Base-by-base conservation (phyloP, 331 rosid genomes). In the Quercus tomentella region DNA sequence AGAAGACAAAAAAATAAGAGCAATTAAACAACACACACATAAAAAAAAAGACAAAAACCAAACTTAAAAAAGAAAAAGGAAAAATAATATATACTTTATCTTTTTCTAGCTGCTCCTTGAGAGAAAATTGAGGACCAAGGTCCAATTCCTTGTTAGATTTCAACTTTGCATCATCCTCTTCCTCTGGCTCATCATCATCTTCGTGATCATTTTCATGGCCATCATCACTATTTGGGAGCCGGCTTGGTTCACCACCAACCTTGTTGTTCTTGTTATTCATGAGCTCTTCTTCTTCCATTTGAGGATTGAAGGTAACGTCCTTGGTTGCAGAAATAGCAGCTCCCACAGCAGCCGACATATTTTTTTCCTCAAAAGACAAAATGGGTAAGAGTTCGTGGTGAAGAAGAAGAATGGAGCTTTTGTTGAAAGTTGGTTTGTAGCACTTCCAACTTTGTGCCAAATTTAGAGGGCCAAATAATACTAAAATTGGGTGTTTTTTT, bases 91-190 rank as follows among this genome's bases (percentile, higher is more conserved):
- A 55, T 80, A 94, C 98, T 82, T 94, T 90, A 82, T 94, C 98
- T 82, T 92, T 94, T 82, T 94, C 98, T 76, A 90, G 90, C 78
- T 94, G 98, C 62, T 94, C 96, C 86, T 88, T 94, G 79, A 90
- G 91, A 45, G 97, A 87, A 77, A 84, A 73, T 51, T 79, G 93
- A 87, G 97, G 98, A 28, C 98, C 98, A 56, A 91, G 86, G 68
- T 78, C 86, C 82, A 90, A 75, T 21, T 88, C 85, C 74, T 65
- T 82, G 68, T 84, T 84, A n/a, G 82, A 76, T 66, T 86, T 83
- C 84, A 86, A 74, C 79, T 80, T 78, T 56, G 76, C 57, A 18
- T 86, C 91, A 20, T 84, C 89, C 10, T 87, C 92, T 23, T 84
- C 87, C 18, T 83, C 90, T n/a, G 58, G 86, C 23, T 77, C 87